Conservation (phyloP, 208 protist species). For the Trypanosoma cruzi region DNA sequence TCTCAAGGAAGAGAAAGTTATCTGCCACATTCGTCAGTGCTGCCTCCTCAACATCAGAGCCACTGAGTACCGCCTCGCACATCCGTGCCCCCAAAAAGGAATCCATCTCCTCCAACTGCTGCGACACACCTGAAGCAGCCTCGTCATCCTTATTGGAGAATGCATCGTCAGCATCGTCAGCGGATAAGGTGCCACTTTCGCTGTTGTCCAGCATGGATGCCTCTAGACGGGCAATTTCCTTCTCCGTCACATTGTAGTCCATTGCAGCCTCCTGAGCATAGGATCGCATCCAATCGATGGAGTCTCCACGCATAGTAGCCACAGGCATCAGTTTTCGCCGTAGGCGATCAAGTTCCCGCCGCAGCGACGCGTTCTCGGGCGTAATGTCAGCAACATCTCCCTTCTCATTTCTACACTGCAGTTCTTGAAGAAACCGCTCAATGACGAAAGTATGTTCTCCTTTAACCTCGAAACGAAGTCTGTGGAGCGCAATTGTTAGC, state of each 20-base stretch:
- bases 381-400: too few relatives aligned
- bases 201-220: slow-evolving; percentile 10
- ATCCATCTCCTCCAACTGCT: slow-evolving; percentile 17
- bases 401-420: slow-evolving; percentile 3
- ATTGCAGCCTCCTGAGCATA: slow-evolving; percentile 38
- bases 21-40: slow-evolving; percentile 20
- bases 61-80: slow-evolving; percentile 16
- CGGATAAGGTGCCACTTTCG: slow-evolving; percentile 1
- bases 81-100: slow-evolving; percentile 5
- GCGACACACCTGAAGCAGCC: background rate
- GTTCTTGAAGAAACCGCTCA: slow-evolving; percentile 17
- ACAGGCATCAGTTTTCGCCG: slow-evolving; percentile 27
- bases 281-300: slow-evolving; percentile 38
- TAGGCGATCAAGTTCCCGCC: slow-evolving; percentile 3
- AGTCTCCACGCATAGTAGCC: slow-evolving; percentile 15
- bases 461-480: slow-evolving; percentile 12
- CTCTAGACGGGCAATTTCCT: slow-evolving; percentile 24
- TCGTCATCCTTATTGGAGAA: background rate
- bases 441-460: slow-evolving; percentile 8
- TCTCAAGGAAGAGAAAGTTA: slow-evolving; percentile 43
- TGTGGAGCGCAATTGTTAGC: slow-evolving; percentile 28
- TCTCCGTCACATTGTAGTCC: slow-evolving; percentile 23
- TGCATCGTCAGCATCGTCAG: background rate
- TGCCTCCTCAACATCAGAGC: slow-evolving; percentile 2
- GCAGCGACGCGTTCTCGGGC: background rate